Percentiles rank a stretch among this genome's conserved stretches.
Evolutionary conservation across 257 asterid genomes (phyloP).

Genomic region (Asclepias syriaca): DNA sequence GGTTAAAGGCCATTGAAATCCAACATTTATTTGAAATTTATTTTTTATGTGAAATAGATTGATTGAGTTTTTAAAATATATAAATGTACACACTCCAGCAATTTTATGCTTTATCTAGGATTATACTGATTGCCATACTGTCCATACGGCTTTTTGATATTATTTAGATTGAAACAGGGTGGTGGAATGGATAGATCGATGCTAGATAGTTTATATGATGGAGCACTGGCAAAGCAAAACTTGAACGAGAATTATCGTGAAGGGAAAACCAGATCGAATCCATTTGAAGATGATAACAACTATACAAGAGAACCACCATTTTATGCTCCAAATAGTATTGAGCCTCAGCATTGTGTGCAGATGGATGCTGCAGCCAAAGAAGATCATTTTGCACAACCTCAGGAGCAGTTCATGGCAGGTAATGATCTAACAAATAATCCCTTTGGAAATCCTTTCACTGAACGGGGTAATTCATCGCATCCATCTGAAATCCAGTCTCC

Average conservation of each 20-base stretch:
- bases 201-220: slow-evolving; percentile 60
- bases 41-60: neutral
- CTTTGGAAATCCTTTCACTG: slow-evolving; percentile 50
- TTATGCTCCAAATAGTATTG: slow-evolving; percentile 15
- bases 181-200: slow-evolving; percentile 49
- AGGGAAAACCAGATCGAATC: slow-evolving; percentile 37
- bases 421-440: slow-evolving; percentile 21
- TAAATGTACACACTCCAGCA: neutral
- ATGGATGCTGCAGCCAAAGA: slow-evolving; percentile 15
- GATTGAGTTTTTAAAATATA: too few species aligned
- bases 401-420: slow-evolving; percentile 17
- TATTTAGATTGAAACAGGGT: slow-evolving; percentile 25
- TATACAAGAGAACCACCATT: slow-evolving; percentile 6
- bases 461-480: slow-evolving; percentile 26
- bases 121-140: neutral
- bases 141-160: neutral
- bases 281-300: slow-evolving; percentile 41
- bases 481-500: slow-evolving; percentile 29
- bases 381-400: slow-evolving; percentile 15
- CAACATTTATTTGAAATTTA: too few species aligned
- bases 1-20: neutral
- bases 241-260: slow-evolving; percentile 24
- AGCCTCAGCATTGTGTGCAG: slow-evolving; percentile 24
- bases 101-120: neutral
- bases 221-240: slow-evolving; percentile 29